A percentile compares a stretch with the other conserved stretches of the same genome.
These are phyloP conservation scores for Pleomassaria siparia DNA, from an alignment of 2,329 filamentous ascomycete species.

Conservation along the genomic window DNA sequence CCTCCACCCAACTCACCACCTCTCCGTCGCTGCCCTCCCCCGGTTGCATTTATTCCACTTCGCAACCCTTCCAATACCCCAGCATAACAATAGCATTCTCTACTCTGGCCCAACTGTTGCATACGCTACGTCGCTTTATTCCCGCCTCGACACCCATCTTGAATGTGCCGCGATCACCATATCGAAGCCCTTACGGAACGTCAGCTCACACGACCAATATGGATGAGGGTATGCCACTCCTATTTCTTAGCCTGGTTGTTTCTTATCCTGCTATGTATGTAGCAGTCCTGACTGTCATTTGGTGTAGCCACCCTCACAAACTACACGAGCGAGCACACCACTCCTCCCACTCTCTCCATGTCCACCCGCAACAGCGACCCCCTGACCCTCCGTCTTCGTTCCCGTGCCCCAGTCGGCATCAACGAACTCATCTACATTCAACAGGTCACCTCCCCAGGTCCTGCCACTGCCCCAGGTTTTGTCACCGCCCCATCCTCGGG, in stretches of 20 bases:
- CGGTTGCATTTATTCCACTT: not conserved
- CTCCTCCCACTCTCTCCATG: conserved; percentile 12
- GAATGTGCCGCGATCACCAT: conserved; percentile 17
- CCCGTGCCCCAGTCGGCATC: conserved; percentile 10
- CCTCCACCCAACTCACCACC: not conserved
- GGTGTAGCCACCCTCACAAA: conserved; percentile 24
- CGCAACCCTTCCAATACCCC: not conserved
- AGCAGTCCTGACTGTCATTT: conserved; percentile 8
- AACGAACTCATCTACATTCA: conserved; percentile 20
- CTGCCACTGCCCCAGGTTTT: conserved; percentile 7
- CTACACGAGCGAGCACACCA: conserved; percentile 14
- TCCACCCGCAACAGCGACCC: conserved; percentile 21
- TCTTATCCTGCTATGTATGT: not conserved
- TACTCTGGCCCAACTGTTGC: not conserved
- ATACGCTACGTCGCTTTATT: not conserved
- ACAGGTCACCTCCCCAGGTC: conserved; percentile 10
- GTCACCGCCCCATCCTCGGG: conserved; percentile 8
- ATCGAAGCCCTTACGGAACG: conserved; percentile 12
- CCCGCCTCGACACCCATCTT: conserved; percentile 5
- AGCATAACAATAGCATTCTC: not conserved
- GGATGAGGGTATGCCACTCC: conserved; percentile 13
- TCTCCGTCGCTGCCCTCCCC: not conserved
- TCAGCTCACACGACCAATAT: conserved; percentile 16
- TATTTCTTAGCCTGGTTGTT: not conserved
- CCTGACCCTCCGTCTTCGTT: conserved; percentile 17